These are phyloP conservation scores for Daedaleopsis sinensis DNA, from an alignment of 768 basidiomycete species.

Conservation along the genomic window DNA sequence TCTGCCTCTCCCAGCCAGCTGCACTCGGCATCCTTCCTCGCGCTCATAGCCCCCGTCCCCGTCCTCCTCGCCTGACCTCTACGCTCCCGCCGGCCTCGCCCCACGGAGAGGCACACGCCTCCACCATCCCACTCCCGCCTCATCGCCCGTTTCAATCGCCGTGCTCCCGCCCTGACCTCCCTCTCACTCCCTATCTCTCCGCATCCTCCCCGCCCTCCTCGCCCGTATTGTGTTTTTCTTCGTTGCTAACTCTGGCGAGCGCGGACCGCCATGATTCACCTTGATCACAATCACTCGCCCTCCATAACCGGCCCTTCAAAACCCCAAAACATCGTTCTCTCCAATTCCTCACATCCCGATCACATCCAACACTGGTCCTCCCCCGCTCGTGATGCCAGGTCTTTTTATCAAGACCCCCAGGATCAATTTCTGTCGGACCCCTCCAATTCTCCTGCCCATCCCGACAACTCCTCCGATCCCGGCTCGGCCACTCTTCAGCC, in stretches of 20 bases:
- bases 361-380: slow-evolving; percentile 32
- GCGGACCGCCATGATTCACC: slow-evolving; percentile 36
- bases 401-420: slow-evolving; percentile 25
- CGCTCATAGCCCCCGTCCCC: background rate
- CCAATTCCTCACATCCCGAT: slow-evolving; percentile 30
- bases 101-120: slow-evolving; percentile 1
- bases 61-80: slow-evolving; percentile 1
- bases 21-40: background rate
- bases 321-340: slow-evolving; percentile 25
- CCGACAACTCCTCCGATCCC: slow-evolving; percentile 9
- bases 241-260: slow-evolving; percentile 26
- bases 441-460: slow-evolving; percentile 12
- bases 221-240: slow-evolving; percentile 6
- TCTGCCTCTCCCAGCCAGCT: background rate
- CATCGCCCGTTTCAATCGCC: background rate
- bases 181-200: slow-evolving; percentile 22
- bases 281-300: slow-evolving; percentile 34
- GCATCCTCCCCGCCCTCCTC: slow-evolving; percentile 18
- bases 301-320: slow-evolving; percentile 25
- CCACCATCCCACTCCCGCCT: background rate
- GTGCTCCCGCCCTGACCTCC: slow-evolving; percentile 9
- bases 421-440: slow-evolving; percentile 9
- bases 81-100: slow-evolving; percentile 1
- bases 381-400: slow-evolving; percentile 24
- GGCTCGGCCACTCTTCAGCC: slow-evolving; percentile 6